Evolutionary conservation across 2,329 filamentous ascomycete species (phyloP).

Genomic region (Penicillium brevicompactum): DNA sequence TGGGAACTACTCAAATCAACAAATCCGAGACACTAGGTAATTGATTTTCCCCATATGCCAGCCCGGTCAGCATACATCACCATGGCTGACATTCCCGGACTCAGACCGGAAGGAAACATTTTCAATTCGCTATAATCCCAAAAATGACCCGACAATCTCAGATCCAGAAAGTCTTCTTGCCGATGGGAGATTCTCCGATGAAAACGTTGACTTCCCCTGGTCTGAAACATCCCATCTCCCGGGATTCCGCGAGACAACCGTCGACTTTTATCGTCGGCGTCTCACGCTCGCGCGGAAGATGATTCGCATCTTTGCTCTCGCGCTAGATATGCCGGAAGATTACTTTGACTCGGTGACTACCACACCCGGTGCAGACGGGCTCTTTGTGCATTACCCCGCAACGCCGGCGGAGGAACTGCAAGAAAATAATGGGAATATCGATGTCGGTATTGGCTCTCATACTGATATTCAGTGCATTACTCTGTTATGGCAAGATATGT

Average conservation of each 20-base stretch:
- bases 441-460: conserved; percentile 52
- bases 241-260: conserved; percentile 20
- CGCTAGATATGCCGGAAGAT: conserved; percentile 55
- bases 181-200: conserved; percentile 46
- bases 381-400: conserved; percentile 51
- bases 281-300: conserved; percentile 55
- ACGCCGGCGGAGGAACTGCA: conserved; percentile 34
- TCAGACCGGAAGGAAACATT: conserved; percentile 56
- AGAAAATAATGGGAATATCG: conserved; percentile 15
- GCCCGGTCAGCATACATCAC: conserved; percentile 22
- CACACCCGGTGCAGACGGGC: conserved; percentile 51
- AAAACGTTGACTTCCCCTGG: conserved; percentile 57
- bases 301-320: conserved; percentile 57
- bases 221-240: conserved; percentile 52
- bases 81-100: not conserved
- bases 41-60: not conserved
- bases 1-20: conserved; percentile 34
- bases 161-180: conserved; percentile 47
- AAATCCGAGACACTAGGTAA: conserved; percentile 35
- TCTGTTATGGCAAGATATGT: conserved; percentile 48
- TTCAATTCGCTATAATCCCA: conserved; percentile 56
- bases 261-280: conserved; percentile 24
- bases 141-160: conserved; percentile 52
- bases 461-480: conserved; percentile 55
- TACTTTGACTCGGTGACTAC: conserved; percentile 59